phyloP scores from a whole-genome alignment of 148 eudicot species.

The Heliamphora exappendiculata region DNA sequence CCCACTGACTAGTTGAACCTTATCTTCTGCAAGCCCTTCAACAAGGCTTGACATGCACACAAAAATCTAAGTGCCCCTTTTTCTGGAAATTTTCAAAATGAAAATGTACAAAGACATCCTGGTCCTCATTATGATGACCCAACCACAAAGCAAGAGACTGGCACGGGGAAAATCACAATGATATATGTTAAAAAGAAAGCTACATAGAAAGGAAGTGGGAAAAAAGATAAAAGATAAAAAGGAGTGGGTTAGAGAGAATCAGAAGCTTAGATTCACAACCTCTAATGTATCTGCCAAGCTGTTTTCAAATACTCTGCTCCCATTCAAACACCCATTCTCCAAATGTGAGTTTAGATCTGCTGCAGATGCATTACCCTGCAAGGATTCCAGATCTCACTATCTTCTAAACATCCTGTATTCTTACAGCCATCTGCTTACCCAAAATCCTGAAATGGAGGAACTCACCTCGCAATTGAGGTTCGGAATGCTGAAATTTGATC shows the following conservation, averaged over 20 bases:
- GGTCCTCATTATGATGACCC: constrained; percentile 12
- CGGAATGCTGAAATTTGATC: constrained; percentile 24
- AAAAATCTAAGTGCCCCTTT: background rate
- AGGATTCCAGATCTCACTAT: constrained; percentile 45
- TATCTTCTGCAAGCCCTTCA: background rate
- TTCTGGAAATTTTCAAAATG: background rate
- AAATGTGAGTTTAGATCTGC: constrained; percentile 23
- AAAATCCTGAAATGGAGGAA: constrained; percentile 40
- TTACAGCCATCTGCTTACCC: constrained; percentile 31
- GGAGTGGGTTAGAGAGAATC: background rate
- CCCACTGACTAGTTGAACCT: background rate
- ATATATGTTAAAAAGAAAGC: background rate
- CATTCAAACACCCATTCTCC: constrained; percentile 33
- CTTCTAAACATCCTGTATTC: constrained; percentile 32
- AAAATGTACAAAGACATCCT: background rate
- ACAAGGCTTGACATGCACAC: background rate
- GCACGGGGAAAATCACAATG: background rate
- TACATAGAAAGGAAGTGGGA: background rate
- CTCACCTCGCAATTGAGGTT: constrained; percentile 47
- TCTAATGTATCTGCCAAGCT: constrained; percentile 44
- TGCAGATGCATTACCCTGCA: constrained; percentile 47
- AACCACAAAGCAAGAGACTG: constrained; percentile 7
- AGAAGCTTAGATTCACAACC: constrained; percentile 35
- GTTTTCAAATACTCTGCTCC: constrained; percentile 35
- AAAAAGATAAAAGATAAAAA: too few relatives aligned